Evolutionary conservation across 805 yeast species (phyloP).

Genomic region (Wickerhamomyces rabaulensis): DNA sequence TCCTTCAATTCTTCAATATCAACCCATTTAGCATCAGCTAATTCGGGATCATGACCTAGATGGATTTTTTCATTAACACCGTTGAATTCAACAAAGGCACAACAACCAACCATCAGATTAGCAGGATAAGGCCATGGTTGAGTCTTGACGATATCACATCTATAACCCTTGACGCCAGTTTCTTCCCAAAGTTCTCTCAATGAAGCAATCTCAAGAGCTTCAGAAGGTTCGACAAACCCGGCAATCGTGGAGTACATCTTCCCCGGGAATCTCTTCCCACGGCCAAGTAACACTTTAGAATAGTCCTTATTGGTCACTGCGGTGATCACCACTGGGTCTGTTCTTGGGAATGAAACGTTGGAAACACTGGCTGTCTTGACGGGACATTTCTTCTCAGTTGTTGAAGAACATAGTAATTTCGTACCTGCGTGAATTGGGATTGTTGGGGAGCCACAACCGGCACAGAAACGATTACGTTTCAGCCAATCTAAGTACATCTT

Average conservation of each 20-base stretch:
- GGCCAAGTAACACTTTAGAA: conserved; percentile 62
- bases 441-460: conserved; percentile 74
- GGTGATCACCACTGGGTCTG: conserved; percentile 84
- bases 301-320: conserved; percentile 64
- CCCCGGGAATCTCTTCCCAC: conserved; percentile 55
- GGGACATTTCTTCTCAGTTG: conserved; percentile 20
- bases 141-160: conserved; percentile 58
- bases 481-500: conserved; percentile 87
- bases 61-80: conserved; percentile 60
- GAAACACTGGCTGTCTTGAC: conserved; percentile 46
- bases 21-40: conserved; percentile 85
- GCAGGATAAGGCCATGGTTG: conserved; percentile 99
- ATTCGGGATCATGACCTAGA: conserved; percentile 80
- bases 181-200: conserved; percentile 93
- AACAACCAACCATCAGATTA: conserved; percentile 88
- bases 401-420: conserved; percentile 43
- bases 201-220: conserved; percentile 84
- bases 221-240: conserved; percentile 95
- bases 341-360: conserved; percentile 85
- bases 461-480: conserved; percentile 68
- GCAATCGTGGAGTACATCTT: conserved; percentile 81
- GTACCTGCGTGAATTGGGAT: conserved; percentile 66
- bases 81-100: conserved; percentile 70
- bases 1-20: conserved; percentile 44
- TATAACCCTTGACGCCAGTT: conserved; percentile 67